Percentiles rank a stretch among this genome's conserved stretches.
Evolutionary conservation across 176 grass and related monocot genomes (phyloP).

Genomic region (Raddia distichophylla): DNA sequence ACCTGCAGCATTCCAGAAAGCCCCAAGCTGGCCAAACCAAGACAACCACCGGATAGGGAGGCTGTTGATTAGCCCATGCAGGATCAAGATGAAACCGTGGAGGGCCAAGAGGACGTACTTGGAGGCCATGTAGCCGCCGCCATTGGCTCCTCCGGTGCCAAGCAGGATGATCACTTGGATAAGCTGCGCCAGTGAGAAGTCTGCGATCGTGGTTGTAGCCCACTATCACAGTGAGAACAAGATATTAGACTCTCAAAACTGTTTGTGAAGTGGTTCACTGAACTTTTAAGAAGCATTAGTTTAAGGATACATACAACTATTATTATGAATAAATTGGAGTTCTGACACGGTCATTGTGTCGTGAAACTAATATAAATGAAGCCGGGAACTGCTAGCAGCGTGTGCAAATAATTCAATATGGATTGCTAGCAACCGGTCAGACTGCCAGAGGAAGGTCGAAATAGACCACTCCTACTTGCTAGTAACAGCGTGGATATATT

Average conservation of each 20-base stretch:
- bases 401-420: too few relatives aligned
- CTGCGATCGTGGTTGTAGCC: constrained; percentile 59
- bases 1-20: constrained; percentile 70
- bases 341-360: too few relatives aligned
- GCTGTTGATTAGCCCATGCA: constrained; percentile 75
- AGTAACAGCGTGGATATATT: too few relatives aligned
- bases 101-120: constrained; percentile 67
- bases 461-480: too few relatives aligned
- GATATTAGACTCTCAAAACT: background rate
- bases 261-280: background rate
- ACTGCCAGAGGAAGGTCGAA: too few relatives aligned
- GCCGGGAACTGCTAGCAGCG: background rate
- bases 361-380: too few relatives aligned
- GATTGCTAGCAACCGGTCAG: too few relatives aligned
- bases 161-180: constrained; percentile 79
- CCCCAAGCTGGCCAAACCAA: constrained; percentile 59
- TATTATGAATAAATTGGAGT: too few relatives aligned
- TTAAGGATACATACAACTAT: too few relatives aligned
- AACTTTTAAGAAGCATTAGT: too few relatives aligned
- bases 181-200: constrained; percentile 75
- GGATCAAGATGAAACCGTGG: constrained; percentile 50
- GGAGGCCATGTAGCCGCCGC: constrained; percentile 74
- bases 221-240: constrained; percentile 42
- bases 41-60: constrained; percentile 63
- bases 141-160: constrained; percentile 59